Conservation (phyloP, 352 stramenopile species). For the Detonula confervacea region DNA sequence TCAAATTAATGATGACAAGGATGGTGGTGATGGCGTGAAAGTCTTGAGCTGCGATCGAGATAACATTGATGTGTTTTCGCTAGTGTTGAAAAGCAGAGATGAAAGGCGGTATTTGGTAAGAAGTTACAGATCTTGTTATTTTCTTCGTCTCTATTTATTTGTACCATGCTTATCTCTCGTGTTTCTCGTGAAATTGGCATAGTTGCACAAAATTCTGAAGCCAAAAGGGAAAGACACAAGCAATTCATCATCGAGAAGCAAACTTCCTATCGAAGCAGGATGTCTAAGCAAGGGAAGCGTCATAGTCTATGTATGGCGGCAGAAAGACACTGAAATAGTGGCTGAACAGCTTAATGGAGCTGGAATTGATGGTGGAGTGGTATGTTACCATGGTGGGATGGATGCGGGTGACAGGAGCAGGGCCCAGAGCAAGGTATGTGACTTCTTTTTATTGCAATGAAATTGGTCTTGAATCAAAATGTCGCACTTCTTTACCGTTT, state of each 20-base stretch:
- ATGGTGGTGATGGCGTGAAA: constrained; percentile 66
- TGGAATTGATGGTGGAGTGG: constrained; percentile 72
- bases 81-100: constrained; percentile 70
- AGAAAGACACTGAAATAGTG: constrained; percentile 87
- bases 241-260: constrained; percentile 6
- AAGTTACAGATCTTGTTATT: not conserved
- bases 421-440: constrained; percentile 76
- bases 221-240: constrained; percentile 36
- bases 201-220: constrained; percentile 59
- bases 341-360: constrained; percentile 79
- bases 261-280: constrained; percentile 50
- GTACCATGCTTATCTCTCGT: constrained; percentile 2
- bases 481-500: not conserved
- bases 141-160: not conserved
- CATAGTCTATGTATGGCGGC: constrained; percentile 89
- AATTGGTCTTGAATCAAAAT: not conserved
- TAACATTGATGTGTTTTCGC: constrained; percentile 82
- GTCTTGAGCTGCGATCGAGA: constrained; percentile 76
- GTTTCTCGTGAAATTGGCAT: constrained; percentile 17
- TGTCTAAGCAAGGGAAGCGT: constrained; percentile 78
- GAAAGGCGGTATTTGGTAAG: constrained; percentile 59
- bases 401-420: constrained; percentile 68
- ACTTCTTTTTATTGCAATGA: not conserved
- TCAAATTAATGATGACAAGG: not conserved
- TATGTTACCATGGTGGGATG: constrained; percentile 89